phyloP scores from a whole-genome alignment of 441 rosid genomes.

The Erodium texanum region DNA sequence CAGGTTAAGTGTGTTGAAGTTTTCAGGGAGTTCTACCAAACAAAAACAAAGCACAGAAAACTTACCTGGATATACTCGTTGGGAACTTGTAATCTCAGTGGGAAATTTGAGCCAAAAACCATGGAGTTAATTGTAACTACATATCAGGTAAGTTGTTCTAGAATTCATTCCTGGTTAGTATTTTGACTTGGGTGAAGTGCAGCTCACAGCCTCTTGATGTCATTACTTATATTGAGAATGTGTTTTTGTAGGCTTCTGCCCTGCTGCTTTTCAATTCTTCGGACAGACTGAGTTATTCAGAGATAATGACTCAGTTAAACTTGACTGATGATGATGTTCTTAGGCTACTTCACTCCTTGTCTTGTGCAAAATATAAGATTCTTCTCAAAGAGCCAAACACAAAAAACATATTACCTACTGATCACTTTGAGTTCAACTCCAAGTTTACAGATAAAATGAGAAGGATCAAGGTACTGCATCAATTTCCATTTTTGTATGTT shows the following conservation, averaged over 20 bases:
- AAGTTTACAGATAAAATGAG: slow-evolving; percentile 82
- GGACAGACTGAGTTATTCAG: slow-evolving; percentile 64
- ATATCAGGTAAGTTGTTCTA: slow-evolving; percentile 53
- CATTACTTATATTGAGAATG: slow-evolving; percentile 3
- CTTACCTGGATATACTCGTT: slow-evolving; percentile 92
- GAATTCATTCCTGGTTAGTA: not conserved
- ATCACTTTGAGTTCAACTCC: slow-evolving; percentile 66
- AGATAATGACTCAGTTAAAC: slow-evolving; percentile 73
- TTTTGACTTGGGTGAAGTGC: not conserved
- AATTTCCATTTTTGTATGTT: not conserved
- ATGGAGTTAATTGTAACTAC: slow-evolving; percentile 86
- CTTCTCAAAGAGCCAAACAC: slow-evolving; percentile 72
- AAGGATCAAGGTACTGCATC: slow-evolving; percentile 69
- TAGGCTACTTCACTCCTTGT: slow-evolving; percentile 80
- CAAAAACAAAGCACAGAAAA: slow-evolving; percentile 70
- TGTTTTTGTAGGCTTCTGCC: slow-evolving; percentile 40
- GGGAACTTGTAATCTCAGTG: slow-evolving; percentile 73
- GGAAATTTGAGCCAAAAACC: slow-evolving; percentile 74
- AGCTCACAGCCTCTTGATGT: not conserved
- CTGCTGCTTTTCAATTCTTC: slow-evolving; percentile 71
- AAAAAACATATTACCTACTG: slow-evolving; percentile 52
- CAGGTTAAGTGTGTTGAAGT: slow-evolving; percentile 87
- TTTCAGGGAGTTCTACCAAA: slow-evolving; percentile 76
- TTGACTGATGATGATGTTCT: slow-evolving; percentile 71
- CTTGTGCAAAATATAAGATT: slow-evolving; percentile 88